These are phyloP conservation scores for Carex parvula DNA, from an alignment of 176 grass and related monocot genomes.

Conservation along the genomic window DNA sequence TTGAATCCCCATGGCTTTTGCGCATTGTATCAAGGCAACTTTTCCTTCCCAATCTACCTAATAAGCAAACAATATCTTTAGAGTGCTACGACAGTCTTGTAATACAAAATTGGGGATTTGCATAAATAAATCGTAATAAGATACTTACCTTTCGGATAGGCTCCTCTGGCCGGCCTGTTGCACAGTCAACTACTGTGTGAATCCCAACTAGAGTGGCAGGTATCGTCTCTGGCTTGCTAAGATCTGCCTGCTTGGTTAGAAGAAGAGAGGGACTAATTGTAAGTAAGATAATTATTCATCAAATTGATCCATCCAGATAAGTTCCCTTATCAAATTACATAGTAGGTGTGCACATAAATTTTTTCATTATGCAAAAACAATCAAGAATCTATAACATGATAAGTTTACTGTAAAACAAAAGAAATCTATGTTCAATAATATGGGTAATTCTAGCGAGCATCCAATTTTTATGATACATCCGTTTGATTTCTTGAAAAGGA, in stretches of 20 bases:
- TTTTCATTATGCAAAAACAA: neutral
- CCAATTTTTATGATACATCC: neutral
- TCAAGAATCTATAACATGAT: neutral
- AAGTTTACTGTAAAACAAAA: neutral
- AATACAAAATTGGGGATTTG: neutral
- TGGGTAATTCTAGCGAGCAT: neutral
- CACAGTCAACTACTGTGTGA: conserved; percentile 89
- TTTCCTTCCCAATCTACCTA: conserved; percentile 99
- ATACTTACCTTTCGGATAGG: conserved; percentile 69
- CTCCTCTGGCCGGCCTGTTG: conserved; percentile 89
- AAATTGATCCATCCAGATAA: neutral
- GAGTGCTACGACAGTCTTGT: neutral
- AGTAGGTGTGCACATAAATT: neutral
- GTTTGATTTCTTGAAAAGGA: neutral
- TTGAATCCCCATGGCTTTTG: conserved; percentile 98
- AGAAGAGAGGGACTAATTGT: neutral
- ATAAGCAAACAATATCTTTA: conserved; percentile 41
- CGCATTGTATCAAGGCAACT: conserved; percentile 96
- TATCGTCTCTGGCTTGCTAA: conserved; percentile 93
- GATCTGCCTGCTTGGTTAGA: conserved; percentile 60
- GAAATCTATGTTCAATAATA: neutral
- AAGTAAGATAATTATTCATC: neutral
- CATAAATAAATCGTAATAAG: neutral
- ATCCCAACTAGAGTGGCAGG: conserved; percentile 90
- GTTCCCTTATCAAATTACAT: neutral